These are phyloP conservation scores for Diutina ranongensis DNA, from an alignment of 1,139 yeast species.

Conservation along the genomic window DNA sequence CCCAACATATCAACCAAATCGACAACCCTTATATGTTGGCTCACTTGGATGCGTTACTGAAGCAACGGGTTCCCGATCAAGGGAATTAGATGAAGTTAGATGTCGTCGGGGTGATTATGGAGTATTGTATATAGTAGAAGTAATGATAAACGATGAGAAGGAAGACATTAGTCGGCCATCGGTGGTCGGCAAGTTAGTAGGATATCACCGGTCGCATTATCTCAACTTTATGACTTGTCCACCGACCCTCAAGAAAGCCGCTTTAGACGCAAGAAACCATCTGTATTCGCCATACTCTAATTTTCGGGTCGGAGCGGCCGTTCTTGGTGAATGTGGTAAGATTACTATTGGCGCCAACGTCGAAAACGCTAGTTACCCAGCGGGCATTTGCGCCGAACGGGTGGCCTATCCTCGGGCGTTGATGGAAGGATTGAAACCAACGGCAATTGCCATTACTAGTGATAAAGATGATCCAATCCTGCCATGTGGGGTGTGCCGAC, in stretches of 20 bases:
- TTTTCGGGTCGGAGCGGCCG: conserved; percentile 64
- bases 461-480: conserved; percentile 51
- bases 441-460: conserved; percentile 61
- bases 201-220: not conserved
- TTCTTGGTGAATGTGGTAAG: conserved; percentile 41
- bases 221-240: not conserved
- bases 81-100: too few species aligned
- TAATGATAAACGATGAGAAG: not conserved
- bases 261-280: not conserved
- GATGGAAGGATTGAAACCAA: conserved; percentile 33
- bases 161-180: too few species aligned
- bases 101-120: too few species aligned
- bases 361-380: conserved; percentile 90
- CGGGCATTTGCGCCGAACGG: conserved; percentile 84
- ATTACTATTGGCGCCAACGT: conserved; percentile 69
- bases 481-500: conserved; percentile 95
- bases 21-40: conserved; percentile 17
- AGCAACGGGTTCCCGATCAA: not conserved
- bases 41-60: conserved; percentile 5
- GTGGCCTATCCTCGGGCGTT: conserved; percentile 60
- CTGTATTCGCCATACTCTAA: conserved; percentile 4
- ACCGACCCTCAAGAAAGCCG: not conserved
- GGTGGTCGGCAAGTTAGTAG: too few species aligned
- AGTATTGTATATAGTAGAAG: not conserved
- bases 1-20: conserved; percentile 36